Percentiles rank a stretch among this genome's conserved stretches.
These are phyloP conservation scores for Trichomonas tenax DNA, from an alignment of 208 protist genomes.

Conservation along the genomic window DNA sequence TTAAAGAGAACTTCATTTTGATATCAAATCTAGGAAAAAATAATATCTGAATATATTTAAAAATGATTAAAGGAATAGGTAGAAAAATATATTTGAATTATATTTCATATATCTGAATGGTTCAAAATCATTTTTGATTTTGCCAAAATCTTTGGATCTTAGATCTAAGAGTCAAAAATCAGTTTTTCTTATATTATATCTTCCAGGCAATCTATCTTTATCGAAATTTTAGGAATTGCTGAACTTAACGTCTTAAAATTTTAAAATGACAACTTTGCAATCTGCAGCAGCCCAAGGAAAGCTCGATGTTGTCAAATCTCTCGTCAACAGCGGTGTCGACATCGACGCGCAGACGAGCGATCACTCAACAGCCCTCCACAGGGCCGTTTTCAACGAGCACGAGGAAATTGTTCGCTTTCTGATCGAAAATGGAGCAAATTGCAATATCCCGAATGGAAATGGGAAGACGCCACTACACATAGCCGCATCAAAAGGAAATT, in stretches of 20 bases:
- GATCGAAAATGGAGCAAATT: not conserved
- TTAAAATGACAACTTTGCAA: not conserved
- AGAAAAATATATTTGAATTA: no score
- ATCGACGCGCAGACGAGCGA: not conserved
- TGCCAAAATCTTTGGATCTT: no score
- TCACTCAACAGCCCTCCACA: not conserved
- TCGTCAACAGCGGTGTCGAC: not conserved
- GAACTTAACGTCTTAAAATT: not conserved
- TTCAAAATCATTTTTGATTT: no score
- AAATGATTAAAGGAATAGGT: no score
- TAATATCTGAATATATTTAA: no score
- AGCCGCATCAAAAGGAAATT: not conserved
- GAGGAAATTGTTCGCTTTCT: slow-evolving; percentile 4
- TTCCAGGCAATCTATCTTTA: no score
- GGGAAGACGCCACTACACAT: not conserved
- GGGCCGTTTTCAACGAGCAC: not conserved
- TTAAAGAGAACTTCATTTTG: no score
- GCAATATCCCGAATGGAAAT: not conserved
- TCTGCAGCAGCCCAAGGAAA: not conserved
- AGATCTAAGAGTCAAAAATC: no score
- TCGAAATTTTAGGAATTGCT: no score
- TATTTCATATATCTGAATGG: no score
- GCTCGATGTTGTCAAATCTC: not conserved
- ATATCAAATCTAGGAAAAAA: no score
- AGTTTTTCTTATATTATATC: no score